A percentile compares a stretch with the other conserved stretches of the same genome.
Conservation (phyloP, 345 rosid species). For the Populus deltoides region DNA sequence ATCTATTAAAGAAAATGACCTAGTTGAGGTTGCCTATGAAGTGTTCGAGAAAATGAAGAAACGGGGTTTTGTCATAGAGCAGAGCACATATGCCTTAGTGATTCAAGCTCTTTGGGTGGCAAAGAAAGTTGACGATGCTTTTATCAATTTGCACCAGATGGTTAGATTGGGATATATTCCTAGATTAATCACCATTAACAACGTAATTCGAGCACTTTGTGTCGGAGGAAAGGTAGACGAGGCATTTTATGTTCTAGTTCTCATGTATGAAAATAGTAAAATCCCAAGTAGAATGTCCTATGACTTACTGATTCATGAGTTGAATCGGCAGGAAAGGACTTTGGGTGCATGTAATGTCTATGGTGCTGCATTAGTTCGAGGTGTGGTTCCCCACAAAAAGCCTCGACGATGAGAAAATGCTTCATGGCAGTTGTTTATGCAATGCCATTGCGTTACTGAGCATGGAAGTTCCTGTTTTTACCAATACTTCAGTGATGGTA, state of each 20-base stretch:
- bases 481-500: too few relatives aligned
- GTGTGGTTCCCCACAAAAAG: constrained; percentile 32
- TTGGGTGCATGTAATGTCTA: constrained; percentile 38
- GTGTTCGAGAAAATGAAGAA: constrained; percentile 48
- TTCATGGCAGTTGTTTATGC: not conserved
- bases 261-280: constrained; percentile 34
- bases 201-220: constrained; percentile 43
- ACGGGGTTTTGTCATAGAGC: constrained; percentile 11
- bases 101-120: constrained; percentile 37
- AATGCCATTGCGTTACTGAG: too few relatives aligned
- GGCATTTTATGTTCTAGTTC: constrained; percentile 38
- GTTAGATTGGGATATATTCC: constrained; percentile 36
- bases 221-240: constrained; percentile 32
- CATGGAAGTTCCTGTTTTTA: too few relatives aligned
- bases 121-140: constrained; percentile 37
- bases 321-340: constrained; percentile 35
- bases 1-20: constrained; percentile 32
- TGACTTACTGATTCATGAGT: constrained; percentile 41
- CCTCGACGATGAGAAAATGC: constrained; percentile 18
- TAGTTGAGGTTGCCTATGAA: constrained; percentile 36
- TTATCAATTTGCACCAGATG: constrained; percentile 31
- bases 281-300: constrained; percentile 35
- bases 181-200: constrained; percentile 34
- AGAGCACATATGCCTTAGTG: constrained; percentile 26
- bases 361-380: constrained; percentile 56